Base-by-base conservation (phyloP, 2,329 filamentous ascomycete genomes). In the Alternaria sp. region DNA sequence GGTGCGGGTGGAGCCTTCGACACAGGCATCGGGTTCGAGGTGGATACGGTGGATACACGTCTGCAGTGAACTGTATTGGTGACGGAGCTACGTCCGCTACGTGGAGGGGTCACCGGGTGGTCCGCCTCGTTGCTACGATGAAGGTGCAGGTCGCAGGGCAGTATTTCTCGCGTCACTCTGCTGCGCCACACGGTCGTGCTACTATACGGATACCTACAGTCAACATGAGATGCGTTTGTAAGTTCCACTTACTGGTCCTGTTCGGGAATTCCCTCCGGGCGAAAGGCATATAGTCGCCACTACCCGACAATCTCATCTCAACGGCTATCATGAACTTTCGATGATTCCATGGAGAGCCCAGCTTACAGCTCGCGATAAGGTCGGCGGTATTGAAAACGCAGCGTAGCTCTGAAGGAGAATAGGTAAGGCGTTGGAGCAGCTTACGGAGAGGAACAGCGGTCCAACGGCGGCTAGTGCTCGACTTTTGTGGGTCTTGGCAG, bases 241-340 rank as follows among this genome's bases (percentile, higher is more conserved):
- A 39, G 28, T 42, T 48, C 28, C 43, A 61, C 58, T 57, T 57
- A 61, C 58, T 22, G 58, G 20, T 42, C n/a, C 30, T 60, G 42
- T 51, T 46, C 24, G 18, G 9, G 41, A 49, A 43, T 38, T 38
- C 28, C 11, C 32, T 12, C 44, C 43, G n/a, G 44, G 39, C 44
- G 26, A 26, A 18, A 51, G 54, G 36, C 32, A 59, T 18, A 32
- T 44, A 46, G 30, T 56, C 43, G 38, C 57, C 52, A 28, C 14
- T 26, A 41, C 57, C 46, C 39, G 30, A 42, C 53, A 30, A 51
- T 48, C 36, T 51, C 46, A 44, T 14, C 41, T 42, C 34, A 34
- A 36, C 24, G 41, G 22, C 47, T 46, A 28, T 39, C 14, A 42
- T 26, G 22, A 26, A 41, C 20, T 32, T 32, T 26, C 34, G 16